Evolutionary conservation across 331 rosid genomes (phyloP).

Genomic region (Acacia concinna): DNA sequence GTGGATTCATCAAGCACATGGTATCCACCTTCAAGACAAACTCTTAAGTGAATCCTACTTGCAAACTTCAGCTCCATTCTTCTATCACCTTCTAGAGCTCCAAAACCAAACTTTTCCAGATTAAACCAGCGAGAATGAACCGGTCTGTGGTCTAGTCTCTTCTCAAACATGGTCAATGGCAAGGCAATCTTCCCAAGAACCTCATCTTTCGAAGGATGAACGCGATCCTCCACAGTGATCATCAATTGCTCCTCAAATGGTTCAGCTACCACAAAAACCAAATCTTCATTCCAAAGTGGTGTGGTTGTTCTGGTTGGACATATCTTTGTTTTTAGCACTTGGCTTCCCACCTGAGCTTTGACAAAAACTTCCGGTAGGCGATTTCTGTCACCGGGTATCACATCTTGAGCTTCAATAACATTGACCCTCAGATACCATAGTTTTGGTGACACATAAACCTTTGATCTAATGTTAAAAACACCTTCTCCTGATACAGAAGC

Average conservation of each 20-base stretch:
- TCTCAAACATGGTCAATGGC: slow-evolving; percentile 62
- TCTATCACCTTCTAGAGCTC: slow-evolving; percentile 67
- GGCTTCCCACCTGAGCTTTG: slow-evolving; percentile 77
- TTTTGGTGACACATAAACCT: slow-evolving; percentile 88
- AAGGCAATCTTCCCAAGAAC: slow-evolving; percentile 66
- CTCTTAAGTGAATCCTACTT: slow-evolving; percentile 77
- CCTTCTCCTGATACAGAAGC: slow-evolving; percentile 79
- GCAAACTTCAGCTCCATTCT: slow-evolving; percentile 78
- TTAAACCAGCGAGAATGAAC: slow-evolving; percentile 86
- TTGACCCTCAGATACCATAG: slow-evolving; percentile 74
- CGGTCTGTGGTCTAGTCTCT: slow-evolving; percentile 74
- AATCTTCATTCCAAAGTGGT: slow-evolving; percentile 85
- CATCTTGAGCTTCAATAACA: slow-evolving; percentile 83
- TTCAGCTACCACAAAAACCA: slow-evolving; percentile 80
- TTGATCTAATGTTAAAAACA: slow-evolving; percentile 67
- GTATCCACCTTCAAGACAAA: slow-evolving; percentile 92
- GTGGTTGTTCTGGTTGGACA: slow-evolving; percentile 54
- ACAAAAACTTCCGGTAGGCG: slow-evolving; percentile 66
- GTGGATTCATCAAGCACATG: slow-evolving; percentile 91
- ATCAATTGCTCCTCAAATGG: slow-evolving; percentile 83
- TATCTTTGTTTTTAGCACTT: slow-evolving; percentile 64
- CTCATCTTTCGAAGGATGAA: slow-evolving; percentile 72
- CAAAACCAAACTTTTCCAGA: slow-evolving; percentile 82
- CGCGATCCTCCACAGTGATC: slow-evolving; percentile 66
- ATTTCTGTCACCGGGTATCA: slow-evolving; percentile 61